phyloP scores from a whole-genome alignment of 2,329 filamentous ascomycete species.

The Aspergillus ustus region DNA sequence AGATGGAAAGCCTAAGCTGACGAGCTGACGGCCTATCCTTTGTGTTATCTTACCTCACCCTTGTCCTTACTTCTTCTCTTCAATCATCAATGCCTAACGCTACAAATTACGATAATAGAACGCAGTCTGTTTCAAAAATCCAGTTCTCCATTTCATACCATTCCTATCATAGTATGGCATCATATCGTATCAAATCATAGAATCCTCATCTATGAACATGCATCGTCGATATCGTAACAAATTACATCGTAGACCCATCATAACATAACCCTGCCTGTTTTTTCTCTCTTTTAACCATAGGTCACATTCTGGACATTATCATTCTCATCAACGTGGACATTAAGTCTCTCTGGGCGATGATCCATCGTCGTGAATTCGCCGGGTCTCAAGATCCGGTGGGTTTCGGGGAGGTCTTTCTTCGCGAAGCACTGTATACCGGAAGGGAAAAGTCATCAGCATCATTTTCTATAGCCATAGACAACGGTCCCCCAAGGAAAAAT shows the following conservation, averaged over 20 bases:
- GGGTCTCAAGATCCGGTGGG: constrained; percentile 49
- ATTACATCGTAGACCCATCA: background rate
- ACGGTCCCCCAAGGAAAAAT: background rate
- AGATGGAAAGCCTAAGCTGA: constrained; percentile 52
- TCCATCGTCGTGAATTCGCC: constrained; percentile 47
- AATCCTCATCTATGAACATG: no score
- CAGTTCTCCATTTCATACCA: background rate
- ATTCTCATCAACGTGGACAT: constrained; percentile 49
- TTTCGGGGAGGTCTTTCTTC: constrained; percentile 51
- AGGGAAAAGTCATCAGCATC: background rate
- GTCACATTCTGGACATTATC: constrained; percentile 51
- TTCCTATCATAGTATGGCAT: background rate
- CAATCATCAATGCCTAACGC: background rate
- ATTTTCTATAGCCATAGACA: background rate
- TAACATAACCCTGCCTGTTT: background rate
- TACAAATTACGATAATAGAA: constrained; percentile 16
- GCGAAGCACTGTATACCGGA: constrained; percentile 46
- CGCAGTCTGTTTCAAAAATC: background rate
- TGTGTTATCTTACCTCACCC: background rate
- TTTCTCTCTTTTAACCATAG: constrained; percentile 37
- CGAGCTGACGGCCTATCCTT: constrained; percentile 9
- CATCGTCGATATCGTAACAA: background rate
- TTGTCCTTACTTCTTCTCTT: background rate
- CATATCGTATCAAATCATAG: no score
- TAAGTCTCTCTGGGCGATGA: constrained; percentile 48